Evolutionary conservation across 257 asterid species (phyloP).

Genomic region (Scutellaria baicalensis): DNA sequence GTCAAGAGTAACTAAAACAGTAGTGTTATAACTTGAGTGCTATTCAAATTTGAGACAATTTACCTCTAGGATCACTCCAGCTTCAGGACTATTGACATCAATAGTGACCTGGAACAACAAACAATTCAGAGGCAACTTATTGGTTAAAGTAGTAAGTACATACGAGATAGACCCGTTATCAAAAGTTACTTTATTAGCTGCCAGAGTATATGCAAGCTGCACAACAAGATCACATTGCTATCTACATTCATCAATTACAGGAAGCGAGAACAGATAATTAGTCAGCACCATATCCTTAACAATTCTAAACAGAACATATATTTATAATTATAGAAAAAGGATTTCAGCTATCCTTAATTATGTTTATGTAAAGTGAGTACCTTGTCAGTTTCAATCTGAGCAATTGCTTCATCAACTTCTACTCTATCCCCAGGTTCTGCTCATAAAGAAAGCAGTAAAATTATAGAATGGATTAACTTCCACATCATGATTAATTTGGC

Average conservation of each 20-base stretch:
- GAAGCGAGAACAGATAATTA: background rate
- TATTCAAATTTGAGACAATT: background rate
- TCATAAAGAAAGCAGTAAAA: conserved; percentile 13
- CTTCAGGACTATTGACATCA: conserved; percentile 95
- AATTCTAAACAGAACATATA: background rate
- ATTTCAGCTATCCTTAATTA: background rate
- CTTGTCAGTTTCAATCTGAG: conserved; percentile 97
- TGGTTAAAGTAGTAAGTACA: background rate
- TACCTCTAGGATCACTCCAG: conserved; percentile 92
- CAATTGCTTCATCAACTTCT: conserved; percentile 83
- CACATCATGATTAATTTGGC: background rate
- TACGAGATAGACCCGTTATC: background rate
- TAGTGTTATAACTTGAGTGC: background rate
- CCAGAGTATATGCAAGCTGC: background rate
- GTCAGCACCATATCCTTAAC: background rate
- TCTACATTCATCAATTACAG: conserved; percentile 3
- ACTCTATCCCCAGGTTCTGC: conserved; percentile 89
- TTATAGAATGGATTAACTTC: conserved; percentile 1
- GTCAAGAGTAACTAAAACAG: background rate
- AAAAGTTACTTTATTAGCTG: background rate
- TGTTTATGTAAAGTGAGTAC: conserved; percentile 25
- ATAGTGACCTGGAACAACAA: conserved; percentile 66
- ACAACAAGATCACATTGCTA: background rate
- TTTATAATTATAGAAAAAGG: background rate
- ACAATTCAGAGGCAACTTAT: conserved; percentile 8